Evolutionary conservation across 2,329 filamentous ascomycete species (phyloP), one percentile per base, ranked within the genome.

Genomic region (Pseudogymnoascus sp.): DNA sequence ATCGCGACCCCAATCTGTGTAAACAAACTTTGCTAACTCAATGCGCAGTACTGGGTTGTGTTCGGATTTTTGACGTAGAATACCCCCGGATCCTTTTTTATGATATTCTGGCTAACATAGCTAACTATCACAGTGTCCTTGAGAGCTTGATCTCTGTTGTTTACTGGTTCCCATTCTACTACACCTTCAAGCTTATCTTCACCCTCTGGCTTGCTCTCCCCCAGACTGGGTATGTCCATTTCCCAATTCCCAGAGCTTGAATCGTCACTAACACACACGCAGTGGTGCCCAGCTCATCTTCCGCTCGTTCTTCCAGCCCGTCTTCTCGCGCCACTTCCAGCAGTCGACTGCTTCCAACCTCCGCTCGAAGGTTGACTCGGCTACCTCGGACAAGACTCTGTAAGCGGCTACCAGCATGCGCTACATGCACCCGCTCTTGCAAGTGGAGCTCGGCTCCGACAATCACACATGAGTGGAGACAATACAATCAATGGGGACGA

Each of bases 161-260:
- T 66, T 94, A 94, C 84, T 95, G 90, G 90, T 91, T 95, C 82
- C 89, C 94, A 74, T 99, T 99, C 82, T 99, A 99, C 88, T 99
- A 90, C 80, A 93, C 92, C 75, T 97, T 99, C 89, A 99, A 99
- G 85, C 97, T 99, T 75, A 81, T 95, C 74, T 89, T 97, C 76
- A 84, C 97, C 72, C 87, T 99, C 76, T 99, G 94, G 94, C 92
- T 99, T 80, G 87, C 93, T 70, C 91, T 99, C 72, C 94, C 94
- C 76, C 84, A 90, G 77, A 97, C 95, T 82, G 82, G 82, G 93
- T 97, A 87, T 75, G 88, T 80, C 48, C 15, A 6, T 35, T 55
- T 25, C 48, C 15, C 27, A 27, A 21, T 35, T 27, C n/a, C 10
- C 18, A 60, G 27, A 39, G 25, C 58, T 59, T 5, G 21, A 59